Evolutionary conservation across 306 rosid species (phyloP).

Genomic region (Mimosa bimucronata): DNA sequence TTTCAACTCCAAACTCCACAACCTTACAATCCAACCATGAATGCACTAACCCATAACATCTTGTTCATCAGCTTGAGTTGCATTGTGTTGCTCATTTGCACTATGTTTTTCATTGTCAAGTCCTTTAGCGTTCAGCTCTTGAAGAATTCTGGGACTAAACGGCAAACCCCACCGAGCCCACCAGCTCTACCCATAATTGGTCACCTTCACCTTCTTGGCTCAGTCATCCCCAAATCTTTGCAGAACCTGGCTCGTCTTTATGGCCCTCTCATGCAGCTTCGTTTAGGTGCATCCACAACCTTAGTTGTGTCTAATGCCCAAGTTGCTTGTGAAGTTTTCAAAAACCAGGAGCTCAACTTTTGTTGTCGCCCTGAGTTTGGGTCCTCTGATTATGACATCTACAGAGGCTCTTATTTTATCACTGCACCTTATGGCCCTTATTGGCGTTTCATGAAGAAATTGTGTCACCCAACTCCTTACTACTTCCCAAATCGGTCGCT

Average conservation of each 20-base stretch:
- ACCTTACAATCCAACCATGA: constrained; percentile 12
- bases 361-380: constrained; percentile 53
- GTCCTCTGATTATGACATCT: constrained; percentile 46
- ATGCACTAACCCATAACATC: not conserved
- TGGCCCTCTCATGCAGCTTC: constrained; percentile 64
- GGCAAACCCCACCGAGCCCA: constrained; percentile 49
- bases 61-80: constrained; percentile 17
- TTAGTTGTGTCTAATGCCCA: constrained; percentile 55
- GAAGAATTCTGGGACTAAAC: constrained; percentile 13
- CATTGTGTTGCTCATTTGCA: constrained; percentile 27
- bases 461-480: constrained; percentile 59
- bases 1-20: not conserved
- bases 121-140: not conserved
- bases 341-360: constrained; percentile 59
- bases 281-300: constrained; percentile 56
- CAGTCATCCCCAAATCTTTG: constrained; percentile 59
- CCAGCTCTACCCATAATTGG: constrained; percentile 53
- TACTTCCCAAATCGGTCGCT: constrained; percentile 39
- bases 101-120: constrained; percentile 19
- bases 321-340: constrained; percentile 57
- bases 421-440: constrained; percentile 61
- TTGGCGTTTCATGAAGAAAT: constrained; percentile 69
- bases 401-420: constrained; percentile 52
- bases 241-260: constrained; percentile 49
- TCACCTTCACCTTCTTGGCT: constrained; percentile 55